A percentile compares a stretch with the other conserved stretches of the same genome.
Conservation (phyloP, 208 protist genomes). For the Acanthamoeba triangularis region DNA sequence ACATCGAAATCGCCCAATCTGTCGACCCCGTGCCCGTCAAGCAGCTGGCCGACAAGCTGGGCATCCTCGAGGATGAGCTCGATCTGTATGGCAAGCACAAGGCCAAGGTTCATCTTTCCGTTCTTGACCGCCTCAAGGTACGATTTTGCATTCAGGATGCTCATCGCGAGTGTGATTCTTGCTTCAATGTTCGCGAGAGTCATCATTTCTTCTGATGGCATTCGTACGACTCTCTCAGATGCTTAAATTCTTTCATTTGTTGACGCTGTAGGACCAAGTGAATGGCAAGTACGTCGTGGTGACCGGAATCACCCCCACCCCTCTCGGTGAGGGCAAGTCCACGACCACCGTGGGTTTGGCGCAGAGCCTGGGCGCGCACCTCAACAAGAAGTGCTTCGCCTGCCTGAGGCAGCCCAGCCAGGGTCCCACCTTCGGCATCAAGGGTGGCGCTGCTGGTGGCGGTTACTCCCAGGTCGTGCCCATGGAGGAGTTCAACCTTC, state of each 20-base stretch:
- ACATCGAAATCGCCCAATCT: constrained; percentile 97
- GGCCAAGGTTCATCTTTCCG: constrained; percentile 94
- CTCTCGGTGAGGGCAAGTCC: constrained; percentile 98
- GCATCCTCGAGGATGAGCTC: constrained; percentile 95
- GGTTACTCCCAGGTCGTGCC: constrained; percentile 97
- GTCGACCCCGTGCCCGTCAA: constrained; percentile 91
- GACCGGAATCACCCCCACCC: constrained; percentile 94
- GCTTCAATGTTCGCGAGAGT: background rate
- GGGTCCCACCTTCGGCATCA: constrained; percentile 96
- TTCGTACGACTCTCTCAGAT: background rate
- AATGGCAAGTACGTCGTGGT: constrained; percentile 98
- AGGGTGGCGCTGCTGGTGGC: constrained; percentile 98
- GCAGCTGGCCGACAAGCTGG: constrained; percentile 86
- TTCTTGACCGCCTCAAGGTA: constrained; percentile 94
- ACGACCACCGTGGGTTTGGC: constrained; percentile 96
- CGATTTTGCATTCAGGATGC: background rate
- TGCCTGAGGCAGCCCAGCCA: constrained; percentile 98
- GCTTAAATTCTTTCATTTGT: background rate
- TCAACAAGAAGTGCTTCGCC: constrained; percentile 95
- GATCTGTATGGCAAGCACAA: constrained; percentile 95
- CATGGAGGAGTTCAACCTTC: constrained; percentile 98
- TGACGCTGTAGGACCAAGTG: background rate
- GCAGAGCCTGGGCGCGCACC: constrained; percentile 98
- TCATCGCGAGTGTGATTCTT: background rate
- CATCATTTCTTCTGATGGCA: background rate